Evolutionary conservation across 2,329 filamentous ascomycete species (phyloP).

Genomic region (Corynespora cassiicola): DNA sequence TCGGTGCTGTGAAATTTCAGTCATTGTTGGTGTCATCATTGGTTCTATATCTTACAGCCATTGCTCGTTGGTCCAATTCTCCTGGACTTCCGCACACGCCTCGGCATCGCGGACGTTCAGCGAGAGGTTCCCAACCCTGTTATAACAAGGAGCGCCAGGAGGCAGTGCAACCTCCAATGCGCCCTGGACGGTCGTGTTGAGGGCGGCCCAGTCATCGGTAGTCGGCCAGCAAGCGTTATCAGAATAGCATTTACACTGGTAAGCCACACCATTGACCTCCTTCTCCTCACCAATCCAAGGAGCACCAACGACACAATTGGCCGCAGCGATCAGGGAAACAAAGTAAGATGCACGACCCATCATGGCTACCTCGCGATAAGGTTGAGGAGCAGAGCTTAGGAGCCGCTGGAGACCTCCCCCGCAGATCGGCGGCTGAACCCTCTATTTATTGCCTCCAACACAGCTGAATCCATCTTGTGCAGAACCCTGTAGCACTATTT

Average conservation of each 20-base stretch:
- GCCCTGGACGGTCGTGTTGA: conserved; percentile 39
- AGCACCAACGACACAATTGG: conserved; percentile 19
- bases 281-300: conserved; percentile 40
- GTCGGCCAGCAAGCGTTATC: conserved; percentile 43
- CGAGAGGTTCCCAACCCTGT: conserved; percentile 25
- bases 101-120: conserved; percentile 27
- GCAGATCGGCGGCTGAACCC: too few relatives aligned
- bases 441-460: too few relatives aligned
- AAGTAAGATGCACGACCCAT: conserved; percentile 32
- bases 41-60: conserved; percentile 28
- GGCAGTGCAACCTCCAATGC: conserved; percentile 34
- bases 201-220: conserved; percentile 26
- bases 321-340: conserved; percentile 25
- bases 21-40: conserved; percentile 6
- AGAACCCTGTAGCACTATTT: too few relatives aligned
- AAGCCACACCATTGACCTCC: conserved; percentile 26
- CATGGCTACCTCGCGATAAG: too few relatives aligned
- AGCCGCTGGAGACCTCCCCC: too few relatives aligned
- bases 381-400: too few relatives aligned
- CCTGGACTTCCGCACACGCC: conserved; percentile 32
- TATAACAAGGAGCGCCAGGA: conserved; percentile 38
- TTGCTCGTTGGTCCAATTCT: conserved; percentile 36
- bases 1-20: conserved; percentile 28
- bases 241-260: conserved; percentile 44
- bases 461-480: too few relatives aligned